Base-by-base conservation (phyloP, 2,329 filamentous ascomycete genomes). In the Hypocreales sp. region DNA sequence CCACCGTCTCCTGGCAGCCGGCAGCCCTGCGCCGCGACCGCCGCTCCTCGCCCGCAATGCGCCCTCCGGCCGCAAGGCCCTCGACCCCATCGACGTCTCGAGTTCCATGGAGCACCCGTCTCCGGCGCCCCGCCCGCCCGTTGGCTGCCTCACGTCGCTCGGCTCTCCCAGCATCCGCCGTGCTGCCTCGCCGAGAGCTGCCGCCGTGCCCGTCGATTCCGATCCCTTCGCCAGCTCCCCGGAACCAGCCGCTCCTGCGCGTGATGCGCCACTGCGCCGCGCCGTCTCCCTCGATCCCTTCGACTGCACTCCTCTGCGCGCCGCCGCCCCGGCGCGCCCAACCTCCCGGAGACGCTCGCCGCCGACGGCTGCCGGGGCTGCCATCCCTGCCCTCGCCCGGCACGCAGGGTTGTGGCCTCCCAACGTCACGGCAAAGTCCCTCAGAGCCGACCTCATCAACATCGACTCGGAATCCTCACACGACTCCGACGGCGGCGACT, bases 401-500 rank as follows among this genome's bases (percentile, higher is more conserved):
- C n/a, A n/a, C n/a, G n/a, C n/a, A n/a, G n/a, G n/a, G n/a, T n/a
- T n/a, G n/a, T n/a, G n/a, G n/a, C n/a, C n/a, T n/a, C n/a, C n/a
- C n/a, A n/a, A n/a, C n/a, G n/a, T n/a, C n/a, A n/a, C n/a, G n/a
- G n/a, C n/a, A n/a, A n/a, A n/a, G n/a, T n/a, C n/a, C n/a, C n/a
- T n/a, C n/a, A n/a, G n/a, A n/a, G 20, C 12, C 10, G 20, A 24
- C 6, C 40, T 56, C 1, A 58, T 61, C 16, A 40, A 45, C 15
- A 40, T 61, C 13, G 54, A 55, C 18, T 48, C 51, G 1, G 47
- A 48, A 2, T 34, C 35, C 5, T 34, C 35, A 4, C 26, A 32
- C 0, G 36, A 42, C 4, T 56, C 56, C 0, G 60, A 61, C 1
- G 59, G 63, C 5, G 59, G 61, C 14, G 62, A 62, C 0, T 47